These are phyloP conservation scores for Phytophthora sansomeana DNA, from an alignment of 352 stramenopile species.

Conservation along the genomic window DNA sequence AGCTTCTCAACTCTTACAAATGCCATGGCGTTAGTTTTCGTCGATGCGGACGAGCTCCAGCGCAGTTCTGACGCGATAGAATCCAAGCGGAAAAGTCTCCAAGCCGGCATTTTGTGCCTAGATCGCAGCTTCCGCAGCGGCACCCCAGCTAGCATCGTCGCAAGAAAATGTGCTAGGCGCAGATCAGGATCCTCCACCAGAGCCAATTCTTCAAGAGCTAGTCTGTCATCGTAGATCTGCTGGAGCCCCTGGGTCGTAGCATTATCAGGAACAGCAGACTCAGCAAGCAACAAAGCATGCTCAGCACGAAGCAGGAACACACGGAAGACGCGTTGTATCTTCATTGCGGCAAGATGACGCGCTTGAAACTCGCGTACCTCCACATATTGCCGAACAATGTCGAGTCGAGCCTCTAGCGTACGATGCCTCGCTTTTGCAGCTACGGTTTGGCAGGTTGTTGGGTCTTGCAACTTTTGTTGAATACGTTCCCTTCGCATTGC, in stretches of 20 bases:
- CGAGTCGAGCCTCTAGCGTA: conserved; percentile 49
- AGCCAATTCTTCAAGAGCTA: conserved; percentile 69
- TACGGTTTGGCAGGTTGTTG: conserved; percentile 33
- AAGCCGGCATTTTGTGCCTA: conserved; percentile 56
- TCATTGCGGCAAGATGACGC: conserved; percentile 54
- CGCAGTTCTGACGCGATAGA: conserved; percentile 65
- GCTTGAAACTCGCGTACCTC: conserved; percentile 63
- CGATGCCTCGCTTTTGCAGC: conserved; percentile 25
- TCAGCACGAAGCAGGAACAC: conserved; percentile 52
- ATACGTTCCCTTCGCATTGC: conserved; percentile 22
- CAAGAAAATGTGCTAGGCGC: conserved; percentile 66
- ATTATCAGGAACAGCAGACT: conserved; percentile 59
- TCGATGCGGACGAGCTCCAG: conserved; percentile 53
- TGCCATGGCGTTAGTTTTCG: conserved; percentile 48
- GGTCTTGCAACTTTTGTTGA: conserved; percentile 34
- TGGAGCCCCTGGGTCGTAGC: conserved; percentile 52
- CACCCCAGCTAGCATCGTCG: conserved; percentile 69
- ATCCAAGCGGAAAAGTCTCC: conserved; percentile 68
- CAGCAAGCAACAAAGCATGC: conserved; percentile 60
- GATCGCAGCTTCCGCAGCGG: conserved; percentile 67
- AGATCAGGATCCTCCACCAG: conserved; percentile 50
- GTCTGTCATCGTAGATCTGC: conserved; percentile 59
- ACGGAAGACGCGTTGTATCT: conserved; percentile 68
- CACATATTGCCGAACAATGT: conserved; percentile 60
- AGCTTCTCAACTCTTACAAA: conserved; percentile 55